Base-by-base conservation (phyloP, 306 rosid species). In the Inga laurina region DNA sequence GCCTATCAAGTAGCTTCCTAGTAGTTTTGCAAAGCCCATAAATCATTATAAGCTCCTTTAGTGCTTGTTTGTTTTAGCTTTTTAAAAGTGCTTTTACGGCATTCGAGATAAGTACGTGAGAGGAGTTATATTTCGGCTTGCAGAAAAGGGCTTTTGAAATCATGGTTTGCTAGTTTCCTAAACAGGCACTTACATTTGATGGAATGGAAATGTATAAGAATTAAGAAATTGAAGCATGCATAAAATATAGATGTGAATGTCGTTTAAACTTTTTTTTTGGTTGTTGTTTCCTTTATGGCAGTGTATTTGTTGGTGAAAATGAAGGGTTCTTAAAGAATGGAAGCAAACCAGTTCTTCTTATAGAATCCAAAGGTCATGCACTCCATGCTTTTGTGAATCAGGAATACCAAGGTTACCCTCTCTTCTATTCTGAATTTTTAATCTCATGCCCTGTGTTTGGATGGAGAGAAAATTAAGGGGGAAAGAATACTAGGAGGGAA, bases 281-380 rank as follows among this genome's bases (percentile, higher is more conserved):
- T 43, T 3, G 11, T 46, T 46, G 4, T 46, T 79, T 66, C 77
- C 61, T 86, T 68, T 39, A 76, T 93, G 82, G 84, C 93, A 95
- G 98, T 84, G 79, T 95, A 85, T 79, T 76, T 82, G 86, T 95
- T 52, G 87, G 79, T 61, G 91, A 85, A 75, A 85, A 89, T 76
- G 98, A 95, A 78, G 95, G 43, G 73, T 91, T 95, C 87, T 84
- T 93, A 81, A 89, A 88, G 87, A 93, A 90, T 15, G 98, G 93
- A 87, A 93, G 88, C 80, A 86, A 81, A 3, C 95, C 97, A 68
- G 79, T 90, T 83, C 98, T 95, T 81, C 81, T 87, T 41, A 89
- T 92, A 78, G 92, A 95, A 82, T 95, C 98, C 81, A 92, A 83
- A 74, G 98, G 98, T 32, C 98, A 95, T 86, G 96, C 97, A 77